Conservation (phyloP, 768 basidiomycete species). For the Sarcodon aspratus region DNA sequence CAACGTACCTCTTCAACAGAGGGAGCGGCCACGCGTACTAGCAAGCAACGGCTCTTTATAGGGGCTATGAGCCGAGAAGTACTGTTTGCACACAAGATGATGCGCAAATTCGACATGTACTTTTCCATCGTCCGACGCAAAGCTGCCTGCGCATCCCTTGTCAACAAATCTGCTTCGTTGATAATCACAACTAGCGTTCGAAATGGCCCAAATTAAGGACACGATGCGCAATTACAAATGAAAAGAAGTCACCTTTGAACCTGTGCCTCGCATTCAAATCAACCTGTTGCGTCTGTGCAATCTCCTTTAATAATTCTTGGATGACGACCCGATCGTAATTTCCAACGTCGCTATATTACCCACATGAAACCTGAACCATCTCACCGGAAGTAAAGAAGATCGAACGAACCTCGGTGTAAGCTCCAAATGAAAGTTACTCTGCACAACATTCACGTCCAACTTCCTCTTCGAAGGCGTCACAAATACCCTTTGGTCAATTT, state of each 20-base stretch:
- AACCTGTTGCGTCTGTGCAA: conserved; percentile 97
- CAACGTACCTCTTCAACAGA: conserved; percentile 55
- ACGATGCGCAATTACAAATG: neutral
- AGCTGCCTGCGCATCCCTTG: conserved; percentile 94
- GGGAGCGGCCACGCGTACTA: conserved; percentile 90
- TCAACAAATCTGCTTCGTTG: conserved; percentile 92
- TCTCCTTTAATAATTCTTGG: conserved; percentile 95
- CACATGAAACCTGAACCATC: neutral
- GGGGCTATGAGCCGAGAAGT: conserved; percentile 94
- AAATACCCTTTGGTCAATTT: conserved; percentile 96
- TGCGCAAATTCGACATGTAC: conserved; percentile 95
- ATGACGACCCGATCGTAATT: conserved; percentile 93
- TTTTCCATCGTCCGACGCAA: conserved; percentile 98
- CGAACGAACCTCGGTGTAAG: conserved; percentile 80
- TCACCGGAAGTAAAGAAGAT: neutral
- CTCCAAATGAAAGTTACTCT: conserved; percentile 97
- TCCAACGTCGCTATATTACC: conserved; percentile 70
- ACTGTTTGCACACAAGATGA: conserved; percentile 93
- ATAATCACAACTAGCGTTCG: conserved; percentile 77
- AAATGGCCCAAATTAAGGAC: neutral
- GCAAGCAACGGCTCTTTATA: conserved; percentile 89
- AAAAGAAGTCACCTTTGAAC: conserved; percentile 67
- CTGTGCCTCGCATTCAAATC: conserved; percentile 91
- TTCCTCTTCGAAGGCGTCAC: conserved; percentile 89
- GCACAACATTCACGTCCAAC: conserved; percentile 92